Evolutionary conservation across 768 basidiomycete genomes (phyloP).

Genomic region (Boletellus emodensis): DNA sequence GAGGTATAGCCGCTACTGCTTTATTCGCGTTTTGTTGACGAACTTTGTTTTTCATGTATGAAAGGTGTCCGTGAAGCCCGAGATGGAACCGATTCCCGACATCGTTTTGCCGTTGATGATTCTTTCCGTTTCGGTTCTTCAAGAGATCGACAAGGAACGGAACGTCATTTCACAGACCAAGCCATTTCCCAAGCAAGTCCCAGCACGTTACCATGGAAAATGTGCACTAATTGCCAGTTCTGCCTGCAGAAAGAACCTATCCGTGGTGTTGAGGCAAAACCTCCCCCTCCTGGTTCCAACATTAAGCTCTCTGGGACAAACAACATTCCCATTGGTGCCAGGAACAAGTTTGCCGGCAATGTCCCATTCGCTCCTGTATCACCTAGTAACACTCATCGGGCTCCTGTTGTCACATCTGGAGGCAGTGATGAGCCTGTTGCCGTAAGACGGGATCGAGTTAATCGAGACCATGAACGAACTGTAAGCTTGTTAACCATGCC

Average conservation of each 20-base stretch:
- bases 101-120: slow-evolving; percentile 15
- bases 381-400: slow-evolving; percentile 1
- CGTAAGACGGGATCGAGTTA: slow-evolving; percentile 13
- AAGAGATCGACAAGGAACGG: slow-evolving; percentile 17
- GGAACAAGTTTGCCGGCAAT: slow-evolving; percentile 22
- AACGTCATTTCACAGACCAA: slow-evolving; percentile 21
- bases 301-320: slow-evolving; percentile 32
- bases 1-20: slow-evolving; percentile 7
- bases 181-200: slow-evolving; percentile 15
- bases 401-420: slow-evolving; percentile 4
- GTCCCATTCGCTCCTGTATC: not conserved
- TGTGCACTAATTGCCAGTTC: not conserved
- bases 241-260: slow-evolving; percentile 18
- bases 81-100: slow-evolving; percentile 15
- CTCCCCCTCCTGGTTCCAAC: slow-evolving; percentile 13
- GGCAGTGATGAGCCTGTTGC: slow-evolving; percentile 20
- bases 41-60: not conserved
- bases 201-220: not conserved
- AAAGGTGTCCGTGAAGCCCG: slow-evolving; percentile 20
- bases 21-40: not conserved
- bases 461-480: slow-evolving; percentile 22
- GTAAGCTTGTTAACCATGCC: slow-evolving; percentile 11
- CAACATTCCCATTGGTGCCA: slow-evolving; percentile 28
- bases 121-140: slow-evolving; percentile 12
- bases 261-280: slow-evolving; percentile 13